Percentiles rank a stretch among this genome's conserved stretches.
These are phyloP conservation scores for Trichoderma erinaceum DNA, from an alignment of 495 filamentous ascomycete genomes.

Conservation along the genomic window DNA sequence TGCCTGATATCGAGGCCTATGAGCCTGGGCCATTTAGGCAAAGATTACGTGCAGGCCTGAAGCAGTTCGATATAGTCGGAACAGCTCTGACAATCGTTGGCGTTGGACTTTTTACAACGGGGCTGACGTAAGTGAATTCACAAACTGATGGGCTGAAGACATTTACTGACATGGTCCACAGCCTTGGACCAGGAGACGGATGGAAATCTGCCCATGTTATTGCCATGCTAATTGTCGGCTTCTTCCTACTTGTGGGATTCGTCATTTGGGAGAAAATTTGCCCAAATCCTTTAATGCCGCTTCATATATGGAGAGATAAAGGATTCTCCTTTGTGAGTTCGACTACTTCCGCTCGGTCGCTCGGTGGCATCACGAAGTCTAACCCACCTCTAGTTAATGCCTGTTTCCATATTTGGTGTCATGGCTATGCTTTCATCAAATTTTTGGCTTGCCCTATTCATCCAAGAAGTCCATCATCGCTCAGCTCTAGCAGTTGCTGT, in stretches of 20 bases:
- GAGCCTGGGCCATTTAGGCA: slow-evolving; percentile 39
- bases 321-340: slow-evolving; percentile 47
- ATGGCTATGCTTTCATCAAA: slow-evolving; percentile 43
- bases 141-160: neutral
- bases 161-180: slow-evolving; percentile 21
- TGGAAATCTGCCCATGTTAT: slow-evolving; percentile 58
- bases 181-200: slow-evolving; percentile 44
- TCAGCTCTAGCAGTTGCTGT: slow-evolving; percentile 47
- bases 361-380: neutral
- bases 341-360: slow-evolving; percentile 17
- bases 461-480: slow-evolving; percentile 48
- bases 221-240: slow-evolving; percentile 53
- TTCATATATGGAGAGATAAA: slow-evolving; percentile 47
- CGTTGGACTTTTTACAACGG: slow-evolving; percentile 58
- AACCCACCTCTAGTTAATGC: slow-evolving; percentile 35
- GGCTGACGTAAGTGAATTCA: slow-evolving; percentile 48
- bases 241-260: slow-evolving; percentile 50
- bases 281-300: slow-evolving; percentile 48
- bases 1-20: slow-evolving; percentile 52
- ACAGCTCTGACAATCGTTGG: slow-evolving; percentile 57
- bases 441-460: slow-evolving; percentile 52
- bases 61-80: slow-evolving; percentile 51
- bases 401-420: slow-evolving; percentile 46
- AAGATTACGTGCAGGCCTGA: slow-evolving; percentile 19
- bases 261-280: slow-evolving; percentile 53